A percentile compares a stretch with the other conserved stretches of the same genome.
Evolutionary conservation across 495 filamentous ascomycete species (phyloP).

Genomic region (Xylaria curta): DNA sequence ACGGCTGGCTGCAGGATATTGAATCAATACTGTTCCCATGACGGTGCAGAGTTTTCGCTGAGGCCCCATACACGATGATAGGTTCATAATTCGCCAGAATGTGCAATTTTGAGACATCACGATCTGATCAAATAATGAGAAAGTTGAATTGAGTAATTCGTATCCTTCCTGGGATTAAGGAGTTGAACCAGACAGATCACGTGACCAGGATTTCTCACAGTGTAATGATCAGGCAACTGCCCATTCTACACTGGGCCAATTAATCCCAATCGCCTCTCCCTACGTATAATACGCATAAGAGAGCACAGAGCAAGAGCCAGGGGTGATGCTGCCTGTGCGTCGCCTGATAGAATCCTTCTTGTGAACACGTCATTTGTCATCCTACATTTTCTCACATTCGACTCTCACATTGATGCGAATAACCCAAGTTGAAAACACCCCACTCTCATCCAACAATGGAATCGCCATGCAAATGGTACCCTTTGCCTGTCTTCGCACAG

Average conservation of each 20-base stretch:
- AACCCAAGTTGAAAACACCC: neutral
- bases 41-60: neutral
- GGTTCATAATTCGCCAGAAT: neutral
- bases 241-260: neutral
- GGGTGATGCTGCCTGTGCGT: neutral
- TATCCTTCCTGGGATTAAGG: neutral
- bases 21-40: neutral
- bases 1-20: neutral
- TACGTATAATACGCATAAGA: no score
- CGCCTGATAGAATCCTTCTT: neutral
- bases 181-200: neutral
- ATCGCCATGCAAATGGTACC: constrained; percentile 34
- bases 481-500: constrained; percentile 37
- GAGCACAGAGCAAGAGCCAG: neutral
- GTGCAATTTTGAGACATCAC: neutral
- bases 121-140: neutral
- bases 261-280: neutral
- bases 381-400: no score
- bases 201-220: neutral
- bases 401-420: neutral
- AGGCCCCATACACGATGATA: neutral
- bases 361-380: neutral
- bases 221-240: neutral
- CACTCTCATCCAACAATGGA: constrained; percentile 22
- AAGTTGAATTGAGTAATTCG: neutral